These are phyloP conservation scores for Cladosporium sp. DNA, from an alignment of 2,329 filamentous ascomycete species.

Conservation along the genomic window DNA sequence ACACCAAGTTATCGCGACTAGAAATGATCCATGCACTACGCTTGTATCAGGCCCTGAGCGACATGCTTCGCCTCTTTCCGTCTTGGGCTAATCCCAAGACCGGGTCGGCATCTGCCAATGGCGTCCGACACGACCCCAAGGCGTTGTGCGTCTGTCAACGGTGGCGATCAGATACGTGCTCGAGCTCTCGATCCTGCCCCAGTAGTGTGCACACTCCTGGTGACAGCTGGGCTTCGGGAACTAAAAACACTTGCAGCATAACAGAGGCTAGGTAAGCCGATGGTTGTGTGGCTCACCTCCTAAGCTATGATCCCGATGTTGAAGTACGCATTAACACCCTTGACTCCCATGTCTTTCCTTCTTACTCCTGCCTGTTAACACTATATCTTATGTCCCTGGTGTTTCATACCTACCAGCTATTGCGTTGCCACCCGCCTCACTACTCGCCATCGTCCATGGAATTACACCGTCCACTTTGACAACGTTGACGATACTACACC, in stretches of 20 bases:
- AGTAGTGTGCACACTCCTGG: conserved; percentile 10
- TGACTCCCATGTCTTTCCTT: conserved; percentile 19
- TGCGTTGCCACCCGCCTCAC: conserved; percentile 14
- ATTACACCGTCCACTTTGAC: conserved; percentile 12
- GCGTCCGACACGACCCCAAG: conserved; percentile 11
- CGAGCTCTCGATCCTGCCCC: conserved; percentile 16
- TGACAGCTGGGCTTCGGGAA: conserved; percentile 19
- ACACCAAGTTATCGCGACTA: background rate
- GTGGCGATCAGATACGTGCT: conserved; percentile 19
- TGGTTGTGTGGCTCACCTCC: conserved; percentile 16
- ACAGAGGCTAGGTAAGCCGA: conserved; percentile 11
- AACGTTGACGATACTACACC: conserved; percentile 18
- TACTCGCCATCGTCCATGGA: conserved; percentile 12
- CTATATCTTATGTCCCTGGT: conserved; percentile 19
- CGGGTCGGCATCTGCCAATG: conserved; percentile 15
- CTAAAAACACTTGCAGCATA: conserved; percentile 20
- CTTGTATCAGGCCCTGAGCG: conserved; percentile 18
- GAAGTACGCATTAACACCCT: conserved; percentile 15
- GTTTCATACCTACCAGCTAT: conserved; percentile 19
- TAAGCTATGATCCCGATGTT: conserved; percentile 14
- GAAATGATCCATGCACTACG: conserved; percentile 16
- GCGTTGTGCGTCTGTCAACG: conserved; percentile 13
- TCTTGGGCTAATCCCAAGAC: conserved; percentile 15
- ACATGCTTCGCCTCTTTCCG: conserved; percentile 11
- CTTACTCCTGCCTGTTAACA: conserved; percentile 18